phyloP scores from a whole-genome alignment of 345 rosid species.

The Rhizophora apiculata region DNA sequence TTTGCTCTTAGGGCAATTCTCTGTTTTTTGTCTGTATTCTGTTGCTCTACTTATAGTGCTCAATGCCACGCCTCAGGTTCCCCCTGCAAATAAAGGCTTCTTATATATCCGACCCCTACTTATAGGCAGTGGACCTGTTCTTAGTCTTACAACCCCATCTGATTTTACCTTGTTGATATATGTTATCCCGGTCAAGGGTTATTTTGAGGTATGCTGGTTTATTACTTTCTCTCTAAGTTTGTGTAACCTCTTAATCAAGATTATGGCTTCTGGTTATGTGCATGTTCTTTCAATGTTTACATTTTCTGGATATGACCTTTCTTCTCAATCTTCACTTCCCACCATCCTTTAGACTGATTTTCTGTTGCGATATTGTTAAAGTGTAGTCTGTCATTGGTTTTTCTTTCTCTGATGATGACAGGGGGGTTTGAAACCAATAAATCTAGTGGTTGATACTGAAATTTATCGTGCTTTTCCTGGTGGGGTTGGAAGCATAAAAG shows the following conservation, averaged over 20 bases:
- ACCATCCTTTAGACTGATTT: not conserved
- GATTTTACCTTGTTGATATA: conserved; percentile 30
- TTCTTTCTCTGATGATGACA: conserved; percentile 15
- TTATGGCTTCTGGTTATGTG: not conserved
- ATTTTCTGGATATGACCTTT: not conserved
- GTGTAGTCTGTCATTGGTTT: not conserved
- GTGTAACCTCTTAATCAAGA: not conserved
- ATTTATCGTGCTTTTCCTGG: conserved; percentile 26
- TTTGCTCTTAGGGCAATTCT: not conserved
- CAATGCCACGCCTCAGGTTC: conserved; percentile 22
- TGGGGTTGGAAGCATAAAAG: conserved; percentile 35
- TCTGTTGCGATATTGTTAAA: not conserved
- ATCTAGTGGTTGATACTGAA: conserved; percentile 28
- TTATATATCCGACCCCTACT: conserved; percentile 31
- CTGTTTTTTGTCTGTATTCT: conserved; percentile 3
- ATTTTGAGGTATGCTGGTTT: conserved; percentile 26
- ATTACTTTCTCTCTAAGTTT: conserved; percentile 1
- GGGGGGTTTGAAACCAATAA: conserved; percentile 26
- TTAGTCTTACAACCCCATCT: conserved; percentile 22
- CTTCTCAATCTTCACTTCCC: not conserved
- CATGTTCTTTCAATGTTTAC: not conserved
- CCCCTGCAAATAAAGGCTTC: conserved; percentile 30
- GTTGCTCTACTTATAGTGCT: not conserved
- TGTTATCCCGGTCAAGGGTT: conserved; percentile 25
- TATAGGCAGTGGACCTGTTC: conserved; percentile 30